phyloP scores from a whole-genome alignment of 345 rosid genomes.

The Laguncularia racemosa region DNA sequence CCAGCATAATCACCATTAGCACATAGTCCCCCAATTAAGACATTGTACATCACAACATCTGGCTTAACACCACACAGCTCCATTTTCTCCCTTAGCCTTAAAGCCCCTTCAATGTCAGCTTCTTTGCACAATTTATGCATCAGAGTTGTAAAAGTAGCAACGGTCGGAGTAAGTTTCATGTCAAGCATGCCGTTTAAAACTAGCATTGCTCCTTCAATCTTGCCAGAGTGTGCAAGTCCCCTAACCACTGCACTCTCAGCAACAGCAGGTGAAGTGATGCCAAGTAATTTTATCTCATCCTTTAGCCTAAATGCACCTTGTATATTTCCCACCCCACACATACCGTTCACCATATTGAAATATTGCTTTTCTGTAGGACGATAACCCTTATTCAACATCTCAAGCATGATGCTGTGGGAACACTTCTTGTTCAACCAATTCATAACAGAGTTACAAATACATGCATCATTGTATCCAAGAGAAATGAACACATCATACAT shows the following conservation, averaged over 20 bases:
- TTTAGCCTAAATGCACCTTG: conserved; percentile 53
- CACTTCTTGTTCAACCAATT: conserved; percentile 43
- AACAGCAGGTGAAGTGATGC: conserved; percentile 36
- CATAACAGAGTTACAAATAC: conserved; percentile 32
- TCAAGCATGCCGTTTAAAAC: conserved; percentile 54
- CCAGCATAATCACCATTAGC: conserved; percentile 35
- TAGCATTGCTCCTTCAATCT: conserved; percentile 64
- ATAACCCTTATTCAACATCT: conserved; percentile 51
- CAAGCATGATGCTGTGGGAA: conserved; percentile 44
- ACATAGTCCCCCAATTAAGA: conserved; percentile 64
- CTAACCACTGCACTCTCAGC: conserved; percentile 89
- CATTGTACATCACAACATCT: conserved; percentile 71
- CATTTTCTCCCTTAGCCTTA: conserved; percentile 44
- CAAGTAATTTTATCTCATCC: conserved; percentile 54
- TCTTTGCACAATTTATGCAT: conserved; percentile 61
- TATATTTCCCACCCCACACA: conserved; percentile 59
- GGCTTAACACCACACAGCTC: conserved; percentile 44
- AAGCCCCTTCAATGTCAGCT: conserved; percentile 39
- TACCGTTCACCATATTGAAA: conserved; percentile 47
- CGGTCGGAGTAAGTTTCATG: conserved; percentile 49
- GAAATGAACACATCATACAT: conserved; percentile 43
- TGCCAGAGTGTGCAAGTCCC: conserved; percentile 73
- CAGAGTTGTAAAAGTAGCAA: conserved; percentile 69
- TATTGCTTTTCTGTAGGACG: conserved; percentile 39
- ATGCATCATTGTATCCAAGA: conserved; percentile 37